Conservation (phyloP, 2,329 filamentous ascomycete species). For the Aspergillus sp. region DNA sequence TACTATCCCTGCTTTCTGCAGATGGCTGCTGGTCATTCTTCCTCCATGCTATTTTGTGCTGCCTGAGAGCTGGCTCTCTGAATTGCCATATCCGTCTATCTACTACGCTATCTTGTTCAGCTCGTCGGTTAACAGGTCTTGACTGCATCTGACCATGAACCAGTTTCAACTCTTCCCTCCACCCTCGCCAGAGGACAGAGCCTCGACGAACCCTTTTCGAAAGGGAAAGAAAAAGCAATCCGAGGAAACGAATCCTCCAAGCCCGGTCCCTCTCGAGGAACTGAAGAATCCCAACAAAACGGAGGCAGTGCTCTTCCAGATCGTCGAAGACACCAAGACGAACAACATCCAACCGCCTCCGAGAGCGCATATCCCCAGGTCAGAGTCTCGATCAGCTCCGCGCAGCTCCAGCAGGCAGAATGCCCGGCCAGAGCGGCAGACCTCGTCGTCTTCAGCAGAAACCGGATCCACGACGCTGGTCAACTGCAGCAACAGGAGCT, state of each 20-base stretch:
- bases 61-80: not conserved
- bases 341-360: slow-evolving; percentile 19
- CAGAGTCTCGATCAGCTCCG: slow-evolving; percentile 1
- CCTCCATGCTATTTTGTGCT: slow-evolving; percentile 1
- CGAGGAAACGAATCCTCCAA: slow-evolving; percentile 12
- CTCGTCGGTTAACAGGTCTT: not conserved
- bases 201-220: slow-evolving; percentile 26
- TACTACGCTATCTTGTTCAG: not conserved
- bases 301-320: slow-evolving; percentile 29
- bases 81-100: no score
- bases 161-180: slow-evolving; percentile 35
- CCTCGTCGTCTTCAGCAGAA: not conserved
- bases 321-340: slow-evolving; percentile 31
- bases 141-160: slow-evolving; percentile 20
- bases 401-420: slow-evolving; percentile 5
- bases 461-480: slow-evolving; percentile 6
- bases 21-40: no score
- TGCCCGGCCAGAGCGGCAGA: not conserved
- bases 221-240: slow-evolving; percentile 16
- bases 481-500: slow-evolving; percentile 7
- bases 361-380: slow-evolving; percentile 11
- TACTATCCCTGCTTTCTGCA: no score
- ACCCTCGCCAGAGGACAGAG: slow-evolving; percentile 21
- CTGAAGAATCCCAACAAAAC: slow-evolving; percentile 19
- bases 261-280: slow-evolving; percentile 22